A percentile compares a stretch with the other conserved stretches of the same genome.
These are phyloP conservation scores for Paracamarosporium sp. DNA, from an alignment of 2,329 filamentous ascomycete species.

Conservation along the genomic window DNA sequence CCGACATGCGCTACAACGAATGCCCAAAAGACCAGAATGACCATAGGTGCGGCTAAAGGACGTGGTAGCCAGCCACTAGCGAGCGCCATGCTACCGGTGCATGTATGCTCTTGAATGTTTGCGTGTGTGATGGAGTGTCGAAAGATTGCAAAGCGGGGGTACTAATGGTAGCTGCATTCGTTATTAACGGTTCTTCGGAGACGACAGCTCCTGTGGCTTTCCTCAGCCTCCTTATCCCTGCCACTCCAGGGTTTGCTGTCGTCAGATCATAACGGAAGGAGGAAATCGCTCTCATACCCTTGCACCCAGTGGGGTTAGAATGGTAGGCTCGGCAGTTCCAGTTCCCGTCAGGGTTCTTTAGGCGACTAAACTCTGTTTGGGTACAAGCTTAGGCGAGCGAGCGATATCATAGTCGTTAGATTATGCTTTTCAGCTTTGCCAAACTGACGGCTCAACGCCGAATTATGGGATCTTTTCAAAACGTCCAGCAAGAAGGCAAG, in stretches of 20 bases:
- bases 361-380: background rate
- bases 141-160: background rate
- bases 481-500: background rate
- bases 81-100: background rate
- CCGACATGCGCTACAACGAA: conserved; percentile 6
- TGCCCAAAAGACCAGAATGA: conserved; percentile 1
- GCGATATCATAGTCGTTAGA: background rate
- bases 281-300: background rate
- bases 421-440: background rate
- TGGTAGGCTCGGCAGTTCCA: background rate
- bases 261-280: conserved; percentile 9
- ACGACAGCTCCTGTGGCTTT: background rate
- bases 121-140: background rate
- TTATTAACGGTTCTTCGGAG: conserved; percentile 2
- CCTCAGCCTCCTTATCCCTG: background rate
- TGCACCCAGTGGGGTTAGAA: background rate
- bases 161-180: conserved; percentile 3
- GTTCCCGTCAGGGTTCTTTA: background rate
- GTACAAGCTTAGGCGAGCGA: conserved; percentile 1
- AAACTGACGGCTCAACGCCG: background rate
- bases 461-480: background rate
- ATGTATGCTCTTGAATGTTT: background rate
- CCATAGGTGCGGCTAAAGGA: background rate
- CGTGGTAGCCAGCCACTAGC: background rate
- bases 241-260: conserved; percentile 1